Conservation (phyloP, 495 filamentous ascomycete genomes). For the Aspergillus funiculosus region DNA sequence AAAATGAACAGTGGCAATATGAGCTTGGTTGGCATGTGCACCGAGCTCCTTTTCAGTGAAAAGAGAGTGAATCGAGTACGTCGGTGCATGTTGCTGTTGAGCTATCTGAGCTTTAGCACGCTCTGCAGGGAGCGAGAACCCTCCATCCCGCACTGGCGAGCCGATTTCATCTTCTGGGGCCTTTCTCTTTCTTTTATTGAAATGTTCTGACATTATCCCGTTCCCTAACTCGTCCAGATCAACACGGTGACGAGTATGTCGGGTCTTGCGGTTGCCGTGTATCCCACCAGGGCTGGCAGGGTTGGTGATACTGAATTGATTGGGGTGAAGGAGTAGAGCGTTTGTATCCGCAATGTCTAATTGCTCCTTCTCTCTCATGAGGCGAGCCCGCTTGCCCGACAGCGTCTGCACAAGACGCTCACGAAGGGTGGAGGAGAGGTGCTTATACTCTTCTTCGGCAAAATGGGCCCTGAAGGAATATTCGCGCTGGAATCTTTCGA, state of each 20-base stretch:
- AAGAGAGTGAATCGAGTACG: constrained; percentile 80
- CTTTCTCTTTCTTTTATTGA: constrained; percentile 77
- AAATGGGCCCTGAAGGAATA: constrained; percentile 55
- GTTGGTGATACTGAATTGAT: constrained; percentile 81
- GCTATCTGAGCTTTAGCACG: constrained; percentile 37
- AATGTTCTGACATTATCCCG: constrained; percentile 46
- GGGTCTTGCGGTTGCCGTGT: constrained; percentile 75
- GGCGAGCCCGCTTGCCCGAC: constrained; percentile 63
- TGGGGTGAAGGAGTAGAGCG: constrained; percentile 83
- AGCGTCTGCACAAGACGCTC: constrained; percentile 78
- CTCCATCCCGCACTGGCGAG: constrained; percentile 57
- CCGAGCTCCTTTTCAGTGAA: constrained; percentile 92
- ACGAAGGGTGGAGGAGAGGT: constrained; percentile 70
- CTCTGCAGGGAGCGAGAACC: constrained; percentile 44
- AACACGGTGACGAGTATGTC: constrained; percentile 72
- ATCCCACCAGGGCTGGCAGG: constrained; percentile 73
- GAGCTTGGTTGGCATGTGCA: constrained; percentile 65
- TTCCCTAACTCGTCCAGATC: constrained; percentile 71
- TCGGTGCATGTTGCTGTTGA: constrained; percentile 40
- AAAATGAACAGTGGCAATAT: constrained; percentile 57
- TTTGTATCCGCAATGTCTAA: constrained; percentile 84
- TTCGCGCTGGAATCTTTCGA: constrained; percentile 39
- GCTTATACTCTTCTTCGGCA: constrained; percentile 73
- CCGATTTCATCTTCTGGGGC: constrained; percentile 64
- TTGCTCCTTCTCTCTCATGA: constrained; percentile 83